phyloP scores from a whole-genome alignment of 495 filamentous ascomycete species.

The Apiosordaria backusii region DNA sequence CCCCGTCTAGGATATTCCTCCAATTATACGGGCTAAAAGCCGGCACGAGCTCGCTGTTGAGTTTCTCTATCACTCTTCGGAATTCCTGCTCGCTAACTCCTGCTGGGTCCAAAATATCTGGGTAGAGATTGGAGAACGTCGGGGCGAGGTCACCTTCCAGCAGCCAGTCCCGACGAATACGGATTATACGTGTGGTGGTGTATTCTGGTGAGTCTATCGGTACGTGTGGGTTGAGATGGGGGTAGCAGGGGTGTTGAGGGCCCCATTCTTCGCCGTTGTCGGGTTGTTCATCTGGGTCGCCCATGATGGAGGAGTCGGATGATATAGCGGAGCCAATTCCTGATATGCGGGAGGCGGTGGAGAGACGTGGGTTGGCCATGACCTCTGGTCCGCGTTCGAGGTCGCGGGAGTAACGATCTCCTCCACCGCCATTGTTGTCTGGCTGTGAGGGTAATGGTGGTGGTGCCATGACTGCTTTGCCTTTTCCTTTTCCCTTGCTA shows the following conservation, averaged over 20 bases:
- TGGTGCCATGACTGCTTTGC: conserved; percentile 45
- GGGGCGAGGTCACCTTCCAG: conserved; percentile 85
- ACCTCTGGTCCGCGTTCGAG: conserved; percentile 48
- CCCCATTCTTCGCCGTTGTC: conserved; percentile 69
- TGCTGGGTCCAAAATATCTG: conserved; percentile 86
- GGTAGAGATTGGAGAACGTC: conserved; percentile 89
- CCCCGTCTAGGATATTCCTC: conserved; percentile 70
- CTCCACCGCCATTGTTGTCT: conserved; percentile 7
- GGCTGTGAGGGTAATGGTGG: conserved; percentile 5
- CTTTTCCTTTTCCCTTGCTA: conserved; percentile 36
- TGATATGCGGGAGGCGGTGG: conserved; percentile 35
- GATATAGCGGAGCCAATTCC: conserved; percentile 50
- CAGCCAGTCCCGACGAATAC: conserved; percentile 88
- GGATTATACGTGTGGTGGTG: conserved; percentile 78
- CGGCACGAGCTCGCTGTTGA: conserved; percentile 67
- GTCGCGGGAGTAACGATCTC: conserved; percentile 42
- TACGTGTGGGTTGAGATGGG: conserved; percentile 90
- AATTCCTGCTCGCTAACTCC: conserved; percentile 77
- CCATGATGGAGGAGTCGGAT: conserved; percentile 52
- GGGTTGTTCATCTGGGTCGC: conserved; percentile 46
- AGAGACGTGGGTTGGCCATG: conserved; percentile 32
- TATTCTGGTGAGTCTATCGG: conserved; percentile 71
- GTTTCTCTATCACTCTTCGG: conserved; percentile 66
- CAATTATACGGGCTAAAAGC: conserved; percentile 69
- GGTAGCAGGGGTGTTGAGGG: conserved; percentile 84